Conservation (phyloP, 1,284 basidiomycete species). For the Ceratobasidium theobromae region DNA sequence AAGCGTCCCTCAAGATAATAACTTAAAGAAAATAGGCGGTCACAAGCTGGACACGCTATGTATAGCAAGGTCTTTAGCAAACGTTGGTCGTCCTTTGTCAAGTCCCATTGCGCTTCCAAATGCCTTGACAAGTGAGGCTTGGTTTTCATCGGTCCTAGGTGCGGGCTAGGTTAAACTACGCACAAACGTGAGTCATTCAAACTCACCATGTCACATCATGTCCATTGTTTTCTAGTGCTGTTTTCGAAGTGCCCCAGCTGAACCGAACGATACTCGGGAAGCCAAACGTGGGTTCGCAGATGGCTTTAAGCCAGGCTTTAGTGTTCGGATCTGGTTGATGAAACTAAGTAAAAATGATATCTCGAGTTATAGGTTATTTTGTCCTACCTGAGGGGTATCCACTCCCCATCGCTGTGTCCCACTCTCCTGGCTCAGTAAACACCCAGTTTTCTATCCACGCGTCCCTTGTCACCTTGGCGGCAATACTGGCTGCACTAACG, state of each 20-base stretch:
- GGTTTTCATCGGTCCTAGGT: conserved; percentile 75
- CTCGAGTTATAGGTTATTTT: background rate
- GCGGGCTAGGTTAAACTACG: background rate
- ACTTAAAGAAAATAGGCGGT: background rate
- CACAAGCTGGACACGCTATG: conserved; percentile 58
- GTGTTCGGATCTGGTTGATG: conserved; percentile 80
- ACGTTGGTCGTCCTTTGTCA: conserved; percentile 66
- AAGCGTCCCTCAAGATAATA: too few relatives aligned
- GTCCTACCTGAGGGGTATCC: conserved; percentile 83
- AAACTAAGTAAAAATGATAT: conserved; percentile 5
- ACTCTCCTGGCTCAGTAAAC: conserved; percentile 60
- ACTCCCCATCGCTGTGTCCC: conserved; percentile 61
- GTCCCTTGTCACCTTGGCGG: conserved; percentile 95
- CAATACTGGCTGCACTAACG: conserved; percentile 94
- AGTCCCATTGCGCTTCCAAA: conserved; percentile 67
- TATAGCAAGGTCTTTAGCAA: conserved; percentile 71
- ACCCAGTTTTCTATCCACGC: conserved; percentile 85
- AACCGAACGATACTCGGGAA: conserved; percentile 91
- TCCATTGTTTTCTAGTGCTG: conserved; percentile 69
- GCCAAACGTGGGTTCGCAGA: conserved; percentile 88
- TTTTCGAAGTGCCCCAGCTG: conserved; percentile 93
- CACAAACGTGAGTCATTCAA: too few relatives aligned
- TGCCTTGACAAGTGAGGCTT: conserved; percentile 70
- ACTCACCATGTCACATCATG: conserved; percentile 78
- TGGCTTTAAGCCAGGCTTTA: conserved; percentile 76